A percentile compares a stretch with the other conserved stretches of the same genome.
phyloP scores from a whole-genome alignment of 1,139 yeast genomes.

The Ogataea hybrid region DNA sequence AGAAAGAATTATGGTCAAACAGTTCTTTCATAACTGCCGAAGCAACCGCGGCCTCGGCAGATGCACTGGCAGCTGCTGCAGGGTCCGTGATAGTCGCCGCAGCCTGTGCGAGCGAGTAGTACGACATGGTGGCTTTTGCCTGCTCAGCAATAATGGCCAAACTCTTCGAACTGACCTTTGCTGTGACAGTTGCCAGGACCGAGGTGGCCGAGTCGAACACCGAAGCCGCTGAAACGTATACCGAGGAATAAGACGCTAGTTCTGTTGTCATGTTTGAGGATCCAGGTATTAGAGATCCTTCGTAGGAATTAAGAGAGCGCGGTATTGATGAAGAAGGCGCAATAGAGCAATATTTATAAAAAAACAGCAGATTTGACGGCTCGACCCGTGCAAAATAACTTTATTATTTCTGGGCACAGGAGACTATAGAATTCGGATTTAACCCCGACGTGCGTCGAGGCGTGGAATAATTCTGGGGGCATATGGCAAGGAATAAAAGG shows the following conservation, averaged over 20 bases:
- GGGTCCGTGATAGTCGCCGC: conserved; percentile 41
- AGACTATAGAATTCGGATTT: no score
- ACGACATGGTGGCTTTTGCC: conserved; percentile 36
- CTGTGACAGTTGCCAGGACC: conserved; percentile 28
- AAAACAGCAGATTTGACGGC: no score
- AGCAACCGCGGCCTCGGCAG: conserved; percentile 34
- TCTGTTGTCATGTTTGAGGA: background rate
- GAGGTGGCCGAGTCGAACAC: conserved; percentile 14
- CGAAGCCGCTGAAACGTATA: conserved; percentile 13
- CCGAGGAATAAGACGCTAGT: conserved; percentile 7
- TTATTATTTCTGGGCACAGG: no score
- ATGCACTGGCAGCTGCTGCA: conserved; percentile 33
- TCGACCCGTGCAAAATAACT: no score
- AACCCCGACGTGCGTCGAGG: background rate
- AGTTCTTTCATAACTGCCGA: no score
- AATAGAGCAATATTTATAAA: no score
- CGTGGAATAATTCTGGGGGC: no score
- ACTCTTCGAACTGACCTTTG: conserved; percentile 15
- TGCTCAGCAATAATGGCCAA: conserved; percentile 30
- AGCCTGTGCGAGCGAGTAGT: conserved; percentile 33
- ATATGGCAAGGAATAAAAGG: no score
- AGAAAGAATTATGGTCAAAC: no score
- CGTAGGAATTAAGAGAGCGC: no score
- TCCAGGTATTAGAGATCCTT: no score
- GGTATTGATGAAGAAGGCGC: no score